Evolutionary conservation across 371 early-diverging fungal species (phyloP).

Genomic region (Apophysomyces variabilis): DNA sequence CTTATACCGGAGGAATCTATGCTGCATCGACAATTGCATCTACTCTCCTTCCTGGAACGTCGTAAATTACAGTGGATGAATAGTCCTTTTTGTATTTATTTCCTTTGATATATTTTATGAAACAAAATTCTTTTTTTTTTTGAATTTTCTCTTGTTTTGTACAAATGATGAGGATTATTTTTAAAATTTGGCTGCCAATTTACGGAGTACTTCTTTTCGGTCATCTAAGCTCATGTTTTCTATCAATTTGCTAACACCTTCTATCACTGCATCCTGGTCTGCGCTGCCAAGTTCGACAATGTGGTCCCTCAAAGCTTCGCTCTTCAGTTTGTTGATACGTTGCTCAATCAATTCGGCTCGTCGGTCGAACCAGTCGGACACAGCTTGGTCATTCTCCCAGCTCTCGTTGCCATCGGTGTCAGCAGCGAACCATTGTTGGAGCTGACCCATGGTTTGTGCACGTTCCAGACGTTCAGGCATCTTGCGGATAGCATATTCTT

Average conservation of each 20-base stretch:
- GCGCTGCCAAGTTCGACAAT: constrained; percentile 39
- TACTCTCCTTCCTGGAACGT: no score
- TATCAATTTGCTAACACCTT: constrained; percentile 51
- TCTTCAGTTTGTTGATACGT: constrained; percentile 48
- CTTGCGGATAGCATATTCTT: constrained; percentile 71
- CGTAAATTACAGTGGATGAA: background rate
- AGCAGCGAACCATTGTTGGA: constrained; percentile 65
- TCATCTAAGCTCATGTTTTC: constrained; percentile 42
- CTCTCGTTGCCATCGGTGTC: constrained; percentile 35
- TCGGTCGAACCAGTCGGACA: constrained; percentile 72
- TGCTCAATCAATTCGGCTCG: constrained; percentile 51
- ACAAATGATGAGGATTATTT: background rate
- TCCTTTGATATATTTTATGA: no score
- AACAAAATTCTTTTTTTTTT: no score
- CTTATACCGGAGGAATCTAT: no score
- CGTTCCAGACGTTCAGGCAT: constrained; percentile 56
- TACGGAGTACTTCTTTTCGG: constrained; percentile 48
- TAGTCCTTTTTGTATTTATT: no score
- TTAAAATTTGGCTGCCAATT: constrained; percentile 44
- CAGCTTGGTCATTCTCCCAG: constrained; percentile 60
- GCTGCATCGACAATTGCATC: no score
- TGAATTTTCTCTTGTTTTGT: background rate
- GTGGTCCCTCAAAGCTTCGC: constrained; percentile 40
- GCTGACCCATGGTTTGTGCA: constrained; percentile 45
- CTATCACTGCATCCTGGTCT: constrained; percentile 56